These are phyloP conservation scores for Tritrichomonas foetus DNA, from an alignment of 208 protist species.

Conservation along the genomic window DNA sequence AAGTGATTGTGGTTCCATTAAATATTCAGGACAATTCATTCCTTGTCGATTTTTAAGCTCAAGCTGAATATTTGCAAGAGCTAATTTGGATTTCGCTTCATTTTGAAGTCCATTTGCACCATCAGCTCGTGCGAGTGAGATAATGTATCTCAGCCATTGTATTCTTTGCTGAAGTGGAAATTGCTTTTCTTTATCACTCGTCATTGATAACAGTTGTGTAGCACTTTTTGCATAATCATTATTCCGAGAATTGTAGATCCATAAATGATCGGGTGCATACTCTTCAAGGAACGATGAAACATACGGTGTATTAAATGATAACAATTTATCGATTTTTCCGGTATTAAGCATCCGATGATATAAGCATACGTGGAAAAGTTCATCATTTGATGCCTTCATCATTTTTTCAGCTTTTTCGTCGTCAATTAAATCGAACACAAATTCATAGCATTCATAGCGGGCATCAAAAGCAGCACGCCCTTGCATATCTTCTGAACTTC, in stretches of 20 bases:
- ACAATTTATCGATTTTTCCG: neutral
- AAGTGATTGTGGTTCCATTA: neutral
- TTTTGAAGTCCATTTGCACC: neutral
- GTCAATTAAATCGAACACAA: neutral
- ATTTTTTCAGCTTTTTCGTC: neutral
- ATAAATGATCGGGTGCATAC: neutral
- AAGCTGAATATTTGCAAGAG: neutral
- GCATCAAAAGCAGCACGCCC: neutral
- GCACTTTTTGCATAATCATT: neutral
- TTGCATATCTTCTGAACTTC: neutral
- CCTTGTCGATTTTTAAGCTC: neutral
- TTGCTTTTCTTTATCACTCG: neutral
- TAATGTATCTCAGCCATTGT: neutral
- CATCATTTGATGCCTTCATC: neutral
- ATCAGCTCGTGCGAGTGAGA: neutral
- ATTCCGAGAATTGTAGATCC: neutral
- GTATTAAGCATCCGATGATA: neutral
- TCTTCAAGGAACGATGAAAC: neutral
- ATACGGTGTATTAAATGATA: neutral
- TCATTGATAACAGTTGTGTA: neutral
- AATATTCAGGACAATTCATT: neutral
- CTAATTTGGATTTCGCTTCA: neutral
- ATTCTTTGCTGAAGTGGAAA: neutral
- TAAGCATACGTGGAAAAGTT: conserved; percentile 2
- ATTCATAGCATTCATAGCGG: neutral